phyloP scores from a whole-genome alignment of 768 basidiomycete genomes.

The Pisolithus albus region DNA sequence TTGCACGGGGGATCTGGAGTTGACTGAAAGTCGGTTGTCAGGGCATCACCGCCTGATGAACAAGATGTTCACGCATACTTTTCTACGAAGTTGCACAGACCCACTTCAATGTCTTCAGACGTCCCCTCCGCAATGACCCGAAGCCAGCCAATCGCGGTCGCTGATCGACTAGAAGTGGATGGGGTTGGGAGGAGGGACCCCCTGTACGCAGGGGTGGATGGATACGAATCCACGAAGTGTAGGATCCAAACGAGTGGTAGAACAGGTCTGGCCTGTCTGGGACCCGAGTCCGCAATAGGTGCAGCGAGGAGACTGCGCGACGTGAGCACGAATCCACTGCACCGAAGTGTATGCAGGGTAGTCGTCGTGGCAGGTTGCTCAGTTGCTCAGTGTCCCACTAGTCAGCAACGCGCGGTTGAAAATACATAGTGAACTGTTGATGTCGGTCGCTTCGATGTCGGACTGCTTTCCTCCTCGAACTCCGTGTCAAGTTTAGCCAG shows the following conservation, averaged over 20 bases:
- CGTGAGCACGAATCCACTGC: background rate
- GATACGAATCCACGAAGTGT: conserved; percentile 34
- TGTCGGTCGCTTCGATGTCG: too few species aligned
- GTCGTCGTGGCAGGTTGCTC: background rate
- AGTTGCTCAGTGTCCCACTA: background rate
- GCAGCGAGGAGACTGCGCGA: conserved; percentile 13
- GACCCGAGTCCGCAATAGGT: conserved; percentile 1
- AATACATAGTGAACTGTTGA: too few species aligned
- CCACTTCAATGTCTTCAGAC: conserved; percentile 37
- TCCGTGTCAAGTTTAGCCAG: too few species aligned
- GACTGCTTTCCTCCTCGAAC: too few species aligned
- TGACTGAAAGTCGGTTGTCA: conserved; percentile 32
- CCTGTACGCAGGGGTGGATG: conserved; percentile 43
- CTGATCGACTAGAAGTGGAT: conserved; percentile 40
- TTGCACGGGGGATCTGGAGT: conserved; percentile 56
- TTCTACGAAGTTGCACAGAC: conserved; percentile 63
- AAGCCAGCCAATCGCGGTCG: conserved; percentile 62
- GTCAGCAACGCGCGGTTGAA: background rate
- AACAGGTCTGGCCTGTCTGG: conserved; percentile 45
- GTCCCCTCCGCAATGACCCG: conserved; percentile 38
- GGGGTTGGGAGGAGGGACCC: conserved; percentile 54
- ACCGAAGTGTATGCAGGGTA: background rate
- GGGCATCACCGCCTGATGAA: background rate
- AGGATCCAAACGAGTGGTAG: conserved; percentile 59
- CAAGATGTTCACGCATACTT: conserved; percentile 45